Percentiles rank a stretch among this genome's conserved stretches.
phyloP scores from a whole-genome alignment of 306 rosid species.

The Quercus parvula region DNA sequence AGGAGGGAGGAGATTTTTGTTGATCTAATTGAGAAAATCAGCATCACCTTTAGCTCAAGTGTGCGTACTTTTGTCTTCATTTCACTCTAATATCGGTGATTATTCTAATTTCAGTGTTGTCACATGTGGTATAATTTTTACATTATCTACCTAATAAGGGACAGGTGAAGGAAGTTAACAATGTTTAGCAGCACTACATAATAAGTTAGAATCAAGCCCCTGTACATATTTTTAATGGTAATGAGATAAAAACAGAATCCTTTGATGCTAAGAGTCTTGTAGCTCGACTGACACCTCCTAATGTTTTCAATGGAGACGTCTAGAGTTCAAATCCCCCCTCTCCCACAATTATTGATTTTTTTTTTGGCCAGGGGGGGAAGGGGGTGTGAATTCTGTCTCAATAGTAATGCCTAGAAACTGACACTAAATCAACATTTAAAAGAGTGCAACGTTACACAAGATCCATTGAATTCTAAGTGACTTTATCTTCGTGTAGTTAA shows the following conservation, averaged over 20 bases:
- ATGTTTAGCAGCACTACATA: not conserved
- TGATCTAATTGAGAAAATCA: slow-evolving; percentile 91
- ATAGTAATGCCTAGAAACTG: slow-evolving; percentile 7
- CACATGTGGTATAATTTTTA: slow-evolving; percentile 15
- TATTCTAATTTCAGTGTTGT: slow-evolving; percentile 9
- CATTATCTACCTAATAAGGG: not conserved
- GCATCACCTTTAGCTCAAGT: slow-evolving; percentile 84
- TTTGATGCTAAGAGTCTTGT: not conserved
- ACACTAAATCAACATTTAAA: not conserved
- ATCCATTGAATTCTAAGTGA: slow-evolving; percentile 9
- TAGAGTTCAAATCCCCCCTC: too few relatives aligned
- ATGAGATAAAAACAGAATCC: slow-evolving; percentile 7
- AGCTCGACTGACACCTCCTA: too few relatives aligned
- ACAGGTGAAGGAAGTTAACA: not conserved
- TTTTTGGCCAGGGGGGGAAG: too few relatives aligned
- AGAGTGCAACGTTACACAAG: not conserved
- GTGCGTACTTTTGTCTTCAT: slow-evolving; percentile 44
- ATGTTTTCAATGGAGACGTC: too few relatives aligned
- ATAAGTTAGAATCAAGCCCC: slow-evolving; percentile 3
- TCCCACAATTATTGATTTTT: too few relatives aligned
- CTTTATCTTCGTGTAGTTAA: not conserved
- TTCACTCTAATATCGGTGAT: slow-evolving; percentile 12
- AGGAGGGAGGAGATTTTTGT: slow-evolving; percentile 91
- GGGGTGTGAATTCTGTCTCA: not conserved
- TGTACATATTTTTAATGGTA: slow-evolving; percentile 18